Percentiles rank a stretch among this genome's conserved stretches.
Evolutionary conservation across 169 alveolate species (phyloP).

Genomic region (Plasmodium vivax): DNA sequence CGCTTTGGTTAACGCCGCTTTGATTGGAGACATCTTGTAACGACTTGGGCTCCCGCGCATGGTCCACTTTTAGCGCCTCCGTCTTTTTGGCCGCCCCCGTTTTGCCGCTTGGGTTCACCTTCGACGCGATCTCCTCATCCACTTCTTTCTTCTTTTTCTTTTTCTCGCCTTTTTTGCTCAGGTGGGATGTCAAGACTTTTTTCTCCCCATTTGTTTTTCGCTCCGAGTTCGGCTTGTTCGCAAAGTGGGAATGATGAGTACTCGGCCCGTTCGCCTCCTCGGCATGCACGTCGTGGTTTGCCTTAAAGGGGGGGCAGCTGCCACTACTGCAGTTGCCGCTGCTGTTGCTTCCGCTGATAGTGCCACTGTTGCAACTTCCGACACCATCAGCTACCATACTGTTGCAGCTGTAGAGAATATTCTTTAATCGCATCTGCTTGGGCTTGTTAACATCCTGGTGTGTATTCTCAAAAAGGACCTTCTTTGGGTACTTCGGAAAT

Average conservation of each 20-base stretch:
- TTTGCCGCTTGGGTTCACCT: neutral
- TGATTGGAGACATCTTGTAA: neutral
- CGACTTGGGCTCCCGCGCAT: neutral
- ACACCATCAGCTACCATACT: neutral
- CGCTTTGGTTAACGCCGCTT: neutral
- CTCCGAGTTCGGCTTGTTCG: neutral
- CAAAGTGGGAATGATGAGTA: neutral
- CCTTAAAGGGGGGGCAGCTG: neutral
- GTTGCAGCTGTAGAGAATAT: neutral
- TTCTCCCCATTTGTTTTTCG: neutral
- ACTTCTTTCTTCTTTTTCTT: constrained; percentile 8
- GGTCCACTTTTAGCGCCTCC: neutral
- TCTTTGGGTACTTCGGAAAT: neutral
- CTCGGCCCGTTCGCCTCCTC: neutral
- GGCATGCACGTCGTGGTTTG: neutral
- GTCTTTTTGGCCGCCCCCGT: neutral
- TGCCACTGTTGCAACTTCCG: neutral
- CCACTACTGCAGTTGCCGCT: neutral
- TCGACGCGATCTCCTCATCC: neutral
- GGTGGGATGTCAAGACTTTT: neutral
- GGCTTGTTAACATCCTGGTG: neutral
- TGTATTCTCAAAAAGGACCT: neutral
- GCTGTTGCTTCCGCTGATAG: neutral
- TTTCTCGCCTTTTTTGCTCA: constrained; percentile 1
- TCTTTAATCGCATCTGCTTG: neutral